Base-by-base conservation (phyloP, 805 yeast species). In the Candida berthetii region DNA sequence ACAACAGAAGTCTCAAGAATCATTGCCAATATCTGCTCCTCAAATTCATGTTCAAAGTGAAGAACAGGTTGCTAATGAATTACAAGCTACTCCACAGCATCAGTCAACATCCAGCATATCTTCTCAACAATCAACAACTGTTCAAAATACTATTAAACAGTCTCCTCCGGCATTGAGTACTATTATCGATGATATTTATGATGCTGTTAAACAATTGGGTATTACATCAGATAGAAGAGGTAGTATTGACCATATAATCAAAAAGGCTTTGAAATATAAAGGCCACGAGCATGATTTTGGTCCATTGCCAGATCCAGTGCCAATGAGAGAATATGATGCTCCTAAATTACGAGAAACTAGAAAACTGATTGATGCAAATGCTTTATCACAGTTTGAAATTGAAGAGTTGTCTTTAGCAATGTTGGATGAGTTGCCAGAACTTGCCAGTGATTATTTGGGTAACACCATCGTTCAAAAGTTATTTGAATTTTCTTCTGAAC, bases 401-500 rank as follows among this genome's bases (percentile, higher is more conserved):
- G 97, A 90, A 58, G 89, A 80, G 47, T 65, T 88, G 31, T 88
- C 95, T 7, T 57, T 88, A 40, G 84, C 88, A 4, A 86, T 91
- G 90, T 65, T 85, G 45, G 83, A 78, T 45, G 97, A 93, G 61
- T 72, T 93, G 44, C 96, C 97, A 2, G 96, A 87, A 55, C 69
- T 93, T 40, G 80, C 96, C 22, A 80, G 91, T 41, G 99, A 93
- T 63, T 93, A 93, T 57, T 68, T 93, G 41, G 99, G 99, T 17
- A 93, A 93, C 58, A 93, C 99, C 0, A 85, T 93, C 36, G 95
- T 91, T 15, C 99, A 93, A 64, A 90, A 89, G 59, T 65, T 93
- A 25, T 90, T 90, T 57, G 84, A 85, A 37, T 69, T 72, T 40
- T 75, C 88, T 36, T 76, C 86, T 5, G 77, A 82, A 16, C 70